These are phyloP conservation scores for Biscogniauxia mediterranea DNA, from an alignment of 2,329 filamentous ascomycete genomes.

Conservation along the genomic window DNA sequence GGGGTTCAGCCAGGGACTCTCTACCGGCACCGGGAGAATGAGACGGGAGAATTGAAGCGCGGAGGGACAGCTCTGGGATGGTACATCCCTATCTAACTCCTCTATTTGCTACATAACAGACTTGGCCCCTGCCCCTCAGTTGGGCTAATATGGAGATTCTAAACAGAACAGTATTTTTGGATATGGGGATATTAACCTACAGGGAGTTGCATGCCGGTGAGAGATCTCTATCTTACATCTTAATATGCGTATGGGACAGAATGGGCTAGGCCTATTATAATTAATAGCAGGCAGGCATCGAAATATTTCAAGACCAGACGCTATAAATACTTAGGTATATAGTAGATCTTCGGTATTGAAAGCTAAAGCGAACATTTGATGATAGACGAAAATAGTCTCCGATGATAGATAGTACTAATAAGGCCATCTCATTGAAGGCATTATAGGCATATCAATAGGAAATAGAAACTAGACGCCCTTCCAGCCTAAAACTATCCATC, in stretches of 20 bases:
- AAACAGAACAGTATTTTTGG: background rate
- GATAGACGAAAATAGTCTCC: background rate
- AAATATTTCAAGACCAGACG: background rate
- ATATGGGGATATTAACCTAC: background rate
- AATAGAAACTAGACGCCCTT: no score
- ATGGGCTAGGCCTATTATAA: background rate
- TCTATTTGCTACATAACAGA: background rate
- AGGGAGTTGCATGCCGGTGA: background rate
- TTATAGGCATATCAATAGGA: no score
- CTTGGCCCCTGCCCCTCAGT: background rate
- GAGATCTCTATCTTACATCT: background rate
- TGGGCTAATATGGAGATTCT: background rate
- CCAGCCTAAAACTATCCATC: no score
- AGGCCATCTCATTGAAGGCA: no score
- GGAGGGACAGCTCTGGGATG: slow-evolving; percentile 5
- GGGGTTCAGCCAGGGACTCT: slow-evolving; percentile 6
- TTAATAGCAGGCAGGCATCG: background rate
- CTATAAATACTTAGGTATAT: background rate
- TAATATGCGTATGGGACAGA: background rate
- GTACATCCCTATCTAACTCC: background rate
- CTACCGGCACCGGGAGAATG: slow-evolving; percentile 18
- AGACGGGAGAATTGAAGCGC: slow-evolving; percentile 14
- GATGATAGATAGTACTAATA: no score
- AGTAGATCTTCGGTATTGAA: background rate
- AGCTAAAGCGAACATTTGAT: background rate